Evolutionary conservation across 2,329 filamentous ascomycete species (phyloP).

Genomic region (Elsinoe necatrix): DNA sequence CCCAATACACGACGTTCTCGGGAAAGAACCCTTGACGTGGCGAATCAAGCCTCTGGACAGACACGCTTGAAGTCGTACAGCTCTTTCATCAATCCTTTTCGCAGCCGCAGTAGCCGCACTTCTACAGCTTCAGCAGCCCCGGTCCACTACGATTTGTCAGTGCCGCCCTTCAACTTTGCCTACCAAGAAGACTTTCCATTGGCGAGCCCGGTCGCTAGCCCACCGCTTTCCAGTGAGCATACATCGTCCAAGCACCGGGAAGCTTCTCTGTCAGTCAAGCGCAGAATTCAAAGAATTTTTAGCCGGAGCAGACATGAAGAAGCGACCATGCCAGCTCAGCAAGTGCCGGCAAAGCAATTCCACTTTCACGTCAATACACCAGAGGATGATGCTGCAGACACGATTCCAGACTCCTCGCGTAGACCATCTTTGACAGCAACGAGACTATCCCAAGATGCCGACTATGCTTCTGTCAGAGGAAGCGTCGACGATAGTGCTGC

Average conservation of each 20-base stretch:
- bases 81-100: constrained; percentile 39
- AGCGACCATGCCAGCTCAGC: constrained; percentile 40
- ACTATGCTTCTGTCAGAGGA: constrained; percentile 22
- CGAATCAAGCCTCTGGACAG: neutral
- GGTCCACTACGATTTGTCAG: constrained; percentile 23
- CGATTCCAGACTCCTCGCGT: constrained; percentile 7
- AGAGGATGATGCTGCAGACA: constrained; percentile 13
- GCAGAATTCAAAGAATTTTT: constrained; percentile 53
- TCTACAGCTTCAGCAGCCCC: constrained; percentile 16
- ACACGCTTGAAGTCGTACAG: constrained; percentile 27
- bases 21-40: neutral
- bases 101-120: constrained; percentile 33
- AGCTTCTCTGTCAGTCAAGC: constrained; percentile 54
- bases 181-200: constrained; percentile 19
- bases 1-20: too few relatives aligned
- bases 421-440: constrained; percentile 5
- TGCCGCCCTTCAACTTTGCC: constrained; percentile 25
- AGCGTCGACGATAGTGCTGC: constrained; percentile 31
- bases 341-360: constrained; percentile 37
- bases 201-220: neutral
- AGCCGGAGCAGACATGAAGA: constrained; percentile 32
- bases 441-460: constrained; percentile 5
- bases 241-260: constrained; percentile 45
- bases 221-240: neutral
- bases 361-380: constrained; percentile 25